Conservation (phyloP, 2,329 filamentous ascomycete species). For the Neocucurbitaria cava region DNA sequence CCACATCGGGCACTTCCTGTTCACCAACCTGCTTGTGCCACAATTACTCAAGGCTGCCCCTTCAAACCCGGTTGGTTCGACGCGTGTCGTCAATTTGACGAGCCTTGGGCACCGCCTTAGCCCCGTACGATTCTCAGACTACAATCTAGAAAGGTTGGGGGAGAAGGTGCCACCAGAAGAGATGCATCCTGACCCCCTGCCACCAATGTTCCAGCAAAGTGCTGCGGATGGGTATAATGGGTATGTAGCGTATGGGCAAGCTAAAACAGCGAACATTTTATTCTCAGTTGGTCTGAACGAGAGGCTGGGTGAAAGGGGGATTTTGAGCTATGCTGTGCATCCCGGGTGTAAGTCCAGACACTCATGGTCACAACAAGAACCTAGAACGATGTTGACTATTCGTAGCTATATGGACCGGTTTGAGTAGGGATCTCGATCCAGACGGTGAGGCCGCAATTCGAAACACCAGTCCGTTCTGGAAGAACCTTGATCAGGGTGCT, state of each 20-base stretch:
- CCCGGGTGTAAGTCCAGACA: conserved; percentile 36
- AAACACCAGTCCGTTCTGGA: conserved; percentile 38
- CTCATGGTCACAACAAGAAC: too few species aligned
- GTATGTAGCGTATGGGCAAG: conserved; percentile 40
- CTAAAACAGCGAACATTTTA: conserved; percentile 41
- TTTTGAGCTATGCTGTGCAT: conserved; percentile 41
- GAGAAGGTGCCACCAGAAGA: conserved; percentile 38
- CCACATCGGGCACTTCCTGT: conserved; percentile 56
- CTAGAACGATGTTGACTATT: conserved; percentile 4
- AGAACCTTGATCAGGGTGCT: conserved; percentile 42
- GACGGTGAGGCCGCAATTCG: conserved; percentile 36
- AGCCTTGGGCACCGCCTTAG: conserved; percentile 38
- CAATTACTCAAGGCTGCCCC: conserved; percentile 41
- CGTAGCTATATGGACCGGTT: conserved; percentile 41
- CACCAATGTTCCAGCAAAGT: conserved; percentile 23
- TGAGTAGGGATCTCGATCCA: conserved; percentile 34
- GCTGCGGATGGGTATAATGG: conserved; percentile 32
- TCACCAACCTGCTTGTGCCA: conserved; percentile 54
- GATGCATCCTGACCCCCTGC: conserved; percentile 19
- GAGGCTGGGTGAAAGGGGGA: conserved; percentile 24
- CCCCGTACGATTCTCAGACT: conserved; percentile 53
- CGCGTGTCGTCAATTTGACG: conserved; percentile 39
- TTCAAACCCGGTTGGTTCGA: conserved; percentile 38
- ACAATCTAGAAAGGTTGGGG: conserved; percentile 44
- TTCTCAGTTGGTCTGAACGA: conserved; percentile 35